Conservation (phyloP, 1,284 basidiomycete genomes). For the Meripilus lineatus region DNA sequence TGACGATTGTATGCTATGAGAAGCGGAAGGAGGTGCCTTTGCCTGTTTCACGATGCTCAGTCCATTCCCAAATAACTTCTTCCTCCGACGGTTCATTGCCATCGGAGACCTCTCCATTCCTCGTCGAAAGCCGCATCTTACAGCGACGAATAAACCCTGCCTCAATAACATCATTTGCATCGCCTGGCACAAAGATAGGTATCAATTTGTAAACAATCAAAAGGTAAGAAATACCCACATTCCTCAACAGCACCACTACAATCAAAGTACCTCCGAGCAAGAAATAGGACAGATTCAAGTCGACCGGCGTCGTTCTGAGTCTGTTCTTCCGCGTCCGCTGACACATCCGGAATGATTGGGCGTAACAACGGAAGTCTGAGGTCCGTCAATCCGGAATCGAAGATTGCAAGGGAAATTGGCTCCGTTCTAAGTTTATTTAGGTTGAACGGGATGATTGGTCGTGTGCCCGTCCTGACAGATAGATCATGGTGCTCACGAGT, state of each 20-base stretch:
- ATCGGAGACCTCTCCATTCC: neutral
- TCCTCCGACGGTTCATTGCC: neutral
- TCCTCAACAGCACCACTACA: slow-evolving; percentile 20
- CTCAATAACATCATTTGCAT: neutral
- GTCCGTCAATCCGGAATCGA: slow-evolving; percentile 55
- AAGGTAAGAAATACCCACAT: slow-evolving; percentile 11
- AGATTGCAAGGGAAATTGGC: slow-evolving; percentile 48
- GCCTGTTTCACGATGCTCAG: neutral
- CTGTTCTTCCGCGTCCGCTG: slow-evolving; percentile 6
- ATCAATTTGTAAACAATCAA: neutral
- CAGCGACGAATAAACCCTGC: neutral
- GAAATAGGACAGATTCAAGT: slow-evolving; percentile 11
- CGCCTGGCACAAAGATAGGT: neutral
- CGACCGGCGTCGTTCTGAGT: neutral
- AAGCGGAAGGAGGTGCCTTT: neutral
- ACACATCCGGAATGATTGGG: slow-evolving; percentile 10
- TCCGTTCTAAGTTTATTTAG: slow-evolving; percentile 16
- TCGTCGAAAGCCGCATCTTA: neutral
- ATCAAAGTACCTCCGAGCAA: slow-evolving; percentile 20
- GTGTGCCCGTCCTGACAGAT: neutral
- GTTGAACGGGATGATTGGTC: neutral
- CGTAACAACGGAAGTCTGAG: slow-evolving; percentile 53
- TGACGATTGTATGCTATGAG: neutral
- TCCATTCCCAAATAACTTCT: neutral
- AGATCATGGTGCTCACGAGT: slow-evolving; percentile 15